phyloP scores from a whole-genome alignment of 2,329 filamentous ascomycete species.

The Claviceps sp. region DNA sequence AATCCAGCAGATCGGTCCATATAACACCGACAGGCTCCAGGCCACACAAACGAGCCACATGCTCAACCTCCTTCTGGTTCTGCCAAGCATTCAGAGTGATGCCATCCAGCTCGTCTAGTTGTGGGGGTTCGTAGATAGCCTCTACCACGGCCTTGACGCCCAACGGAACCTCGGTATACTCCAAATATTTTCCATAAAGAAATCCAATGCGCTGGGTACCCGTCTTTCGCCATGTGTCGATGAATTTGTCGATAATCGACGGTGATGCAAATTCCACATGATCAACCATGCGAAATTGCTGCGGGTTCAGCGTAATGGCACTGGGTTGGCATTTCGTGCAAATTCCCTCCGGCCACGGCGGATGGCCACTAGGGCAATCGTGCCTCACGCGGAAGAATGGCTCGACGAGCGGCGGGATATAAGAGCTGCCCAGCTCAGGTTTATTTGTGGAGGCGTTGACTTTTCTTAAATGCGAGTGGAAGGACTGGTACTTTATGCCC shows the following conservation, averaged over 20 bases:
- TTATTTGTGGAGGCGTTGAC: slow-evolving; percentile 95
- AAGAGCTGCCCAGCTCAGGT: slow-evolving; percentile 82
- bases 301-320: slow-evolving; percentile 87
- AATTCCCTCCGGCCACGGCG: slow-evolving; percentile 88
- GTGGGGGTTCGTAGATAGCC: slow-evolving; percentile 92
- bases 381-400: slow-evolving; percentile 81
- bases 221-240: slow-evolving; percentile 83
- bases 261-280: slow-evolving; percentile 92
- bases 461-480: slow-evolving; percentile 88
- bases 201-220: slow-evolving; percentile 78
- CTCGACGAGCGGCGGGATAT: slow-evolving; percentile 87
- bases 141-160: slow-evolving; percentile 93
- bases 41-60: slow-evolving; percentile 69
- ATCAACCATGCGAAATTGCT: slow-evolving; percentile 92
- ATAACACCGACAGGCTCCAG: slow-evolving; percentile 84
- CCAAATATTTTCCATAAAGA: slow-evolving; percentile 78
- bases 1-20: slow-evolving; percentile 81
- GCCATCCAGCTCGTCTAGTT: slow-evolving; percentile 78
- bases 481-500: slow-evolving; percentile 97
- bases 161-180: slow-evolving; percentile 84
- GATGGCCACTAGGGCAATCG: slow-evolving; percentile 86
- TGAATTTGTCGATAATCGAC: slow-evolving; percentile 72
- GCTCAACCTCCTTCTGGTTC: slow-evolving; percentile 68
- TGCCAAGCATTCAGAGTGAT: slow-evolving; percentile 76
- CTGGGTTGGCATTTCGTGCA: slow-evolving; percentile 97